Conservation (phyloP, 495 filamentous ascomycete species). For the Mycothermus thermophilus region DNA sequence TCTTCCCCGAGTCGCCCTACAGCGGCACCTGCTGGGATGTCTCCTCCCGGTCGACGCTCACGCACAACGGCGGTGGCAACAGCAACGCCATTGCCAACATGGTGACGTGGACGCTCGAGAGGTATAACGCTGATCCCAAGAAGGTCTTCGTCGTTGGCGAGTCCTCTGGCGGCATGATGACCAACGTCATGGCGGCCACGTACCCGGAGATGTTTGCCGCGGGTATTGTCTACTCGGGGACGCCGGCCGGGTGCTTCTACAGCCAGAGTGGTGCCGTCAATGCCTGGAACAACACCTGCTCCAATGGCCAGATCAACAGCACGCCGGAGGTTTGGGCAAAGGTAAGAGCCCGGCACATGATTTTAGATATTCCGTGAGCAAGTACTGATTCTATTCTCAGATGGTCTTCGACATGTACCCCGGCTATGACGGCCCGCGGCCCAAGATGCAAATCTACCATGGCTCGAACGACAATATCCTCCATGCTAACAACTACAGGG, state of each 20-base stretch:
- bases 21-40: constrained; percentile 40
- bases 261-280: constrained; percentile 15
- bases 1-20: constrained; percentile 30
- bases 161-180: constrained; percentile 42
- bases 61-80: constrained; percentile 43
- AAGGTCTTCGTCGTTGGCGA: constrained; percentile 39
- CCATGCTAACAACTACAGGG: constrained; percentile 31
- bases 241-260: constrained; percentile 26
- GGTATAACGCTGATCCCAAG: constrained; percentile 35
- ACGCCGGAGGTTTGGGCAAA: constrained; percentile 29
- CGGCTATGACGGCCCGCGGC: constrained; percentile 29
- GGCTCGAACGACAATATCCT: constrained; percentile 30
- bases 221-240: constrained; percentile 25
- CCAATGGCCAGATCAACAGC: constrained; percentile 19
- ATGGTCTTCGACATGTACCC: constrained; percentile 30
- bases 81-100: constrained; percentile 45
- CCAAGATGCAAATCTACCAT: constrained; percentile 40
- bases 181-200: constrained; percentile 23
- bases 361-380: not conserved
- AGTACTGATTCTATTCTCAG: not conserved
- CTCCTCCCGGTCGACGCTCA: constrained; percentile 28
- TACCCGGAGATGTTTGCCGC: constrained; percentile 32
- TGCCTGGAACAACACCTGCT: constrained; percentile 26
- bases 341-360: not conserved
- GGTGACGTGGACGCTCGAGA: constrained; percentile 39